phyloP scores from a whole-genome alignment of 2,329 filamentous ascomycete genomes.

The Sphaerulina vaccinii region DNA sequence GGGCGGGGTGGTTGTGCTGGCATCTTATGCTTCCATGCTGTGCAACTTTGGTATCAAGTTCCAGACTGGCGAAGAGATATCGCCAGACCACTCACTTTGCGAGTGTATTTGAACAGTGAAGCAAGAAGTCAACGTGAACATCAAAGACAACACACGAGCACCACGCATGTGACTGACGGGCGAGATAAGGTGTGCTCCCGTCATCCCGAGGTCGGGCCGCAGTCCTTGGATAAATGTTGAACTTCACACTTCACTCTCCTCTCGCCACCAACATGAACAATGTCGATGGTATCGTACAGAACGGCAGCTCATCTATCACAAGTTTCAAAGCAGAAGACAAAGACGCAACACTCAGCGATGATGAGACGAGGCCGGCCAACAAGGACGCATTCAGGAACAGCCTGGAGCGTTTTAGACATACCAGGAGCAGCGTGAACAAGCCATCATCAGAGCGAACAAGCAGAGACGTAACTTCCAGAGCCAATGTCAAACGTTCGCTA shows the following conservation, averaged over 20 bases:
- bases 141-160: background rate
- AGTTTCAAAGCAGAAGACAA: background rate
- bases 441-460: background rate
- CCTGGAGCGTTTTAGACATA: slow-evolving; percentile 24
- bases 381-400: slow-evolving; percentile 18
- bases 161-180: background rate
- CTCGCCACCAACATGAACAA: background rate
- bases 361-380: background rate
- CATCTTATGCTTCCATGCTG: slow-evolving; percentile 9
- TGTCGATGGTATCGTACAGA: background rate
- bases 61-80: background rate
- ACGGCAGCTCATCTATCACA: background rate
- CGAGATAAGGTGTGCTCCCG: background rate
- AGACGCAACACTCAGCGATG: background rate
- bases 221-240: background rate
- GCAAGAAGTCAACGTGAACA: background rate
- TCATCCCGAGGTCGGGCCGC: background rate
- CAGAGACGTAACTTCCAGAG: background rate
- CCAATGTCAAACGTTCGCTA: slow-evolving; percentile 20
- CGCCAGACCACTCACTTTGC: background rate
- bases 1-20: slow-evolving; percentile 11
- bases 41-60: background rate
- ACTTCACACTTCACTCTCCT: background rate
- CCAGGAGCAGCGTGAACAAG: background rate
- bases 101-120: background rate